Conservation (phyloP, 164 flowering plant species). For the Annona squamosa region DNA sequence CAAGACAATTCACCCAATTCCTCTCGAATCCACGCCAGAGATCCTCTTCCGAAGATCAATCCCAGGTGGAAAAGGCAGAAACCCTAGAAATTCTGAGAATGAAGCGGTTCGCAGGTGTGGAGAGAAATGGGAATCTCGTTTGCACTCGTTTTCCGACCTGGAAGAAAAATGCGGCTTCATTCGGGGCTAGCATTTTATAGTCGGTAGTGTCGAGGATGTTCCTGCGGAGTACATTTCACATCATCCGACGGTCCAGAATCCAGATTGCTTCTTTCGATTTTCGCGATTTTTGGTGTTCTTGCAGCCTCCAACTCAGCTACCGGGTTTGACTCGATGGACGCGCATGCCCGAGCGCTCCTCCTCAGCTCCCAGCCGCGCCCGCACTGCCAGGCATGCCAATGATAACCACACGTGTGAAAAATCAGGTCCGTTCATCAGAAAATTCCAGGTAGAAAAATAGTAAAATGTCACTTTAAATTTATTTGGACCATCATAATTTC, state of each 20-base stretch:
- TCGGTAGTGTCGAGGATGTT: neutral
- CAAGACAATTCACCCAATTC: neutral
- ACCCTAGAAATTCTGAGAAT: neutral
- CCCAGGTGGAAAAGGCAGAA: neutral
- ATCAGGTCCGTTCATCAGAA: neutral
- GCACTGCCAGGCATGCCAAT: neutral
- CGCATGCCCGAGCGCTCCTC: neutral
- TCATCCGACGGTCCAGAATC: neutral
- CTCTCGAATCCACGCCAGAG: neutral
- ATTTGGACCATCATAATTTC: too few relatives aligned
- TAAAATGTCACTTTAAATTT: too few relatives aligned
- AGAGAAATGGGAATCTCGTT: neutral
- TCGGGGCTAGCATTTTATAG: neutral
- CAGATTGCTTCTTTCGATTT: neutral
- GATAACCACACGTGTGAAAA: neutral
- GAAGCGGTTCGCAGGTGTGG: neutral
- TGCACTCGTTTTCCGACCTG: slow-evolving; percentile 9
- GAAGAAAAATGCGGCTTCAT: slow-evolving; percentile 1
- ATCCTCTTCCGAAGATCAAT: neutral
- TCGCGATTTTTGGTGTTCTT: neutral
- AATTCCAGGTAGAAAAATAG: neutral
- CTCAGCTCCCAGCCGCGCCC: neutral
- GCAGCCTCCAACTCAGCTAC: neutral
- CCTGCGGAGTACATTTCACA: neutral
- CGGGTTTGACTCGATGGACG: neutral